Conservation (phyloP, 2,329 filamentous ascomycete species). For the Westerdykella ornata region DNA sequence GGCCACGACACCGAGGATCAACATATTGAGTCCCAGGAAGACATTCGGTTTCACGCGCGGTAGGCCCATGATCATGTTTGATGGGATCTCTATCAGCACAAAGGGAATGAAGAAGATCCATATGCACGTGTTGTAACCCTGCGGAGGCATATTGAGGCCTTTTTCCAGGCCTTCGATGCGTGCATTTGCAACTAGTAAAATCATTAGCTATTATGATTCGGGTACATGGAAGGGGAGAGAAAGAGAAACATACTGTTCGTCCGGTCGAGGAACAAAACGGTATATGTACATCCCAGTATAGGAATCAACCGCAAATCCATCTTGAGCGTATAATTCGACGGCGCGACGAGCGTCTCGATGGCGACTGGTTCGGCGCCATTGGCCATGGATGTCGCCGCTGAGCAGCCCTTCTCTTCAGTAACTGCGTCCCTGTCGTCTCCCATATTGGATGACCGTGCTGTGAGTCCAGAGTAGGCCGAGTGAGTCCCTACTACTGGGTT, state of each 20-base stretch:
- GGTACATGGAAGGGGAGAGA: not conserved
- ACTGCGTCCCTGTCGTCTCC: no score
- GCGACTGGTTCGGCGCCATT: no score
- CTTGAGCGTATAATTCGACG: slow-evolving; percentile 49
- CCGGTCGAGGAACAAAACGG: slow-evolving; percentile 60
- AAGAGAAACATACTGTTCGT: slow-evolving; percentile 51
- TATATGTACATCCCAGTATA: slow-evolving; percentile 62
- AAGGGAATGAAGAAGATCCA: slow-evolving; percentile 86
- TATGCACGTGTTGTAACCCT: slow-evolving; percentile 65
- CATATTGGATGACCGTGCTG: no score
- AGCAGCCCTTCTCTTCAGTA: no score
- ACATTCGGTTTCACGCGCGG: slow-evolving; percentile 60
- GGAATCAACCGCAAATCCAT: slow-evolving; percentile 56
- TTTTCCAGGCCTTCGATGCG: slow-evolving; percentile 49
- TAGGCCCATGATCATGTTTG: slow-evolving; percentile 68
- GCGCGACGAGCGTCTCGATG: slow-evolving; percentile 1
- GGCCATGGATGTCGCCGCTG: no score
- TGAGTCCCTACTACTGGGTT: no score
- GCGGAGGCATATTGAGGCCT: slow-evolving; percentile 56
- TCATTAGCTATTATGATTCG: slow-evolving; percentile 4
- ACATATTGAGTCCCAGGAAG: slow-evolving; percentile 77
- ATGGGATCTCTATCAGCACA: slow-evolving; percentile 66
- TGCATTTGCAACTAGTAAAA: slow-evolving; percentile 57
- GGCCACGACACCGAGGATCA: slow-evolving; percentile 53
- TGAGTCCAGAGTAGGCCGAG: no score